Evolutionary conservation across 192 early-diverging fungal species (phyloP).

Genomic region (Dissophora ornata): DNA sequence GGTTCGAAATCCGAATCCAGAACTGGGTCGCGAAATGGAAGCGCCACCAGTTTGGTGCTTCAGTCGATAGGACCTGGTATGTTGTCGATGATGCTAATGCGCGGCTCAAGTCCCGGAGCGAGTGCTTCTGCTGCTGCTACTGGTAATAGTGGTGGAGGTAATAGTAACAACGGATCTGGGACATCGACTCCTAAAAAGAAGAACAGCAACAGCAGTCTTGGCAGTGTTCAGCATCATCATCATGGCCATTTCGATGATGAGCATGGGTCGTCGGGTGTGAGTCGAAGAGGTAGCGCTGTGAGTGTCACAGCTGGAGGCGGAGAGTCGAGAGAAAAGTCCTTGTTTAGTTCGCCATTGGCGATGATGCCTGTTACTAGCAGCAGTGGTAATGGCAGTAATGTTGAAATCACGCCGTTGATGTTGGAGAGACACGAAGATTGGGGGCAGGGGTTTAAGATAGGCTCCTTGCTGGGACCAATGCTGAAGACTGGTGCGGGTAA

Average conservation of each 20-base stretch:
- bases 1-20: conserved; percentile 36
- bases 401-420: conserved; percentile 27
- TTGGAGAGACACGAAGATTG: conserved; percentile 39
- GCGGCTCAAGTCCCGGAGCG: conserved; percentile 27
- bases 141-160: not conserved
- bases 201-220: conserved; percentile 26
- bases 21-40: conserved; percentile 38
- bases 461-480: conserved; percentile 34
- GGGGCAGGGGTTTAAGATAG: conserved; percentile 43
- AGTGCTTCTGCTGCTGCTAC: not conserved
- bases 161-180: not conserved
- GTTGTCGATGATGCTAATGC: conserved; percentile 53
- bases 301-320: conserved; percentile 13
- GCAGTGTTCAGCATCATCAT: not conserved
- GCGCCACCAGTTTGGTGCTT: conserved; percentile 35
- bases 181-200: conserved; percentile 33
- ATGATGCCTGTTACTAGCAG: conserved; percentile 1
- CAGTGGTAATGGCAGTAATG: not conserved
- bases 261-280: not conserved
- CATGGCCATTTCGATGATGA: conserved; percentile 9
- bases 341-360: conserved; percentile 32
- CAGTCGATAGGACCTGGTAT: conserved; percentile 49
- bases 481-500: conserved; percentile 12
- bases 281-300: conserved; percentile 29
- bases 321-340: conserved; percentile 14